phyloP scores from a whole-genome alignment of 805 yeast genomes.

The Kluyveromyces aestuarii region DNA sequence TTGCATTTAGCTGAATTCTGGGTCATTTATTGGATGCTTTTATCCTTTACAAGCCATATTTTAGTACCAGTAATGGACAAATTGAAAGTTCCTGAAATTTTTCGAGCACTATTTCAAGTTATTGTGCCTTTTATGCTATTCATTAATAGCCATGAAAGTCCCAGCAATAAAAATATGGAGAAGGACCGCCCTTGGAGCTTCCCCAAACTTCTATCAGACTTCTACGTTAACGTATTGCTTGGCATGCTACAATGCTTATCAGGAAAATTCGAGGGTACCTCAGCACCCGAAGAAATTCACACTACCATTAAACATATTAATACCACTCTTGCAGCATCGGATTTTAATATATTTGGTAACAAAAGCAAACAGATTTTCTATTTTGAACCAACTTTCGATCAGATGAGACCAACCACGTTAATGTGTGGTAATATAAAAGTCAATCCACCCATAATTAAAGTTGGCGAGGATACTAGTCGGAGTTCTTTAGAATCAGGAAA shows the following conservation, averaged over 20 bases:
- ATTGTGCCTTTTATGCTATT: neutral
- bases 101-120: neutral
- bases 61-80: neutral
- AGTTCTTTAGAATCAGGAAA: too few species aligned
- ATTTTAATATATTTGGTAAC: neutral
- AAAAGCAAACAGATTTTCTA: slow-evolving; percentile 1
- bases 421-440: neutral
- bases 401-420: neutral
- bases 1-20: slow-evolving; percentile 1
- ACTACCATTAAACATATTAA: neutral
- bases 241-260: neutral
- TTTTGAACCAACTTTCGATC: neutral
- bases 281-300: neutral
- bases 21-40: slow-evolving; percentile 2
- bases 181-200: neutral
- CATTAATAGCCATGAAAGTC: neutral
- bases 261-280: too few species aligned
- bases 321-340: neutral
- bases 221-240: neutral
- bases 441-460: neutral
- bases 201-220: neutral
- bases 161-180: neutral
- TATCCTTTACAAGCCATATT: neutral
- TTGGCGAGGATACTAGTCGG: too few species aligned
- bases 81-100: neutral